These are phyloP conservation scores for Cystobasidium sp. DNA, from an alignment of 1,284 basidiomycete genomes.

Conservation along the genomic window DNA sequence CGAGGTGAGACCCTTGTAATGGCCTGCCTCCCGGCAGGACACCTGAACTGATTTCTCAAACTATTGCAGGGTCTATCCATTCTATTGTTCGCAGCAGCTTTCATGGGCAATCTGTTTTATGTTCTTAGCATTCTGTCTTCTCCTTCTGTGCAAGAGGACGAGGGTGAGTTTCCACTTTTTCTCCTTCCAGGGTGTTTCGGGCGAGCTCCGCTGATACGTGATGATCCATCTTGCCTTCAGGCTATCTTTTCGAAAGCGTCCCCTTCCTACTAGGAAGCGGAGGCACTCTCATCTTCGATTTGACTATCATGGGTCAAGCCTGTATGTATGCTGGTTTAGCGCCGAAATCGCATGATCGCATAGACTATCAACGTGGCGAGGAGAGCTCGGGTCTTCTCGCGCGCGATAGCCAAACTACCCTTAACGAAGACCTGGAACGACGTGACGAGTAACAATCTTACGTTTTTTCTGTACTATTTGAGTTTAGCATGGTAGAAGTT, in stretches of 20 bases:
- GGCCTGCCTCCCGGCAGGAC: neutral
- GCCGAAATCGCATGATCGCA: neutral
- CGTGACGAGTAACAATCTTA: neutral
- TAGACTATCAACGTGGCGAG: neutral
- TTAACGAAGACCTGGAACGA: neutral
- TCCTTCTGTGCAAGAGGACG: constrained; percentile 60
- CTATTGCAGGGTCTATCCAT: constrained; percentile 74
- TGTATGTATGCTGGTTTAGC: constrained; percentile 31
- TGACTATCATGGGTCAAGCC: constrained; percentile 43
- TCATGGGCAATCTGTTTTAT: constrained; percentile 87
- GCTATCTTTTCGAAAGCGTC: constrained; percentile 47
- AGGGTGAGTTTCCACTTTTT: neutral
- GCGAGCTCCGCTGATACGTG: neutral
- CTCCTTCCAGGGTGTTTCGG: neutral
- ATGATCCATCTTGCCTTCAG: constrained; percentile 6
- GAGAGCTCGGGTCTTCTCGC: constrained; percentile 8
- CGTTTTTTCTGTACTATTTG: too few relatives aligned
- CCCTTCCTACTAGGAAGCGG: constrained; percentile 71
- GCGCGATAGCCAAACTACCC: neutral
- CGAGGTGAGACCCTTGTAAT: constrained; percentile 60
- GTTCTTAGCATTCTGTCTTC: constrained; percentile 77
- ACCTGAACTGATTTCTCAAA: neutral
- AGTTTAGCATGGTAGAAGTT: too few relatives aligned
- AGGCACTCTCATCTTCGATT: constrained; percentile 70
- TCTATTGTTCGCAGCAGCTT: constrained; percentile 86